Percentiles rank a stretch among this genome's conserved stretches.
phyloP scores from a whole-genome alignment of 768 basidiomycete species.

The Agaricus bisporus region DNA sequence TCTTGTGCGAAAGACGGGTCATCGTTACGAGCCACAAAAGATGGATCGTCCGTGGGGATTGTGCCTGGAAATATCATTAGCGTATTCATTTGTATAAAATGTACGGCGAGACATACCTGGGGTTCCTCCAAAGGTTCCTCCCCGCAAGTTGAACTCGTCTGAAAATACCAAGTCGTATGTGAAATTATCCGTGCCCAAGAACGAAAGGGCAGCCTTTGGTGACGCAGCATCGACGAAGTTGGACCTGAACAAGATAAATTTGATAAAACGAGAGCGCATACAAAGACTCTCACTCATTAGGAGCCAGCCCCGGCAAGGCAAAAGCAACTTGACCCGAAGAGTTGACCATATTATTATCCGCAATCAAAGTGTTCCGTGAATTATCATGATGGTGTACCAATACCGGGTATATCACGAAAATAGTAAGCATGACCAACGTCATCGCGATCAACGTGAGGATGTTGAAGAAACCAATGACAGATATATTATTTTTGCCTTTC shows the following conservation, averaged over 20 bases:
- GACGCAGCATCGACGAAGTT: slow-evolving; percentile 60
- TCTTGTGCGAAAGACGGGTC: slow-evolving; percentile 74
- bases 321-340: slow-evolving; percentile 53
- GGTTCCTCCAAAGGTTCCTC: slow-evolving; percentile 46
- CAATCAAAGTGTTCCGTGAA: slow-evolving; percentile 33
- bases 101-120: not conserved
- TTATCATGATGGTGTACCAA: slow-evolving; percentile 32
- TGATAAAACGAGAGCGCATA: not conserved
- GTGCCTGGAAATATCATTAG: slow-evolving; percentile 15
- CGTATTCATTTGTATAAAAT: not conserved
- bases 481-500: not conserved
- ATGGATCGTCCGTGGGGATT: slow-evolving; percentile 41
- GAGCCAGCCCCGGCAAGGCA: not conserved
- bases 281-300: not conserved
- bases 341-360: slow-evolving; percentile 57
- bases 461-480: slow-evolving; percentile 39
- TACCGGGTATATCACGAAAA: slow-evolving; percentile 83
- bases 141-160: slow-evolving; percentile 72
- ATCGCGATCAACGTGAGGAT: slow-evolving; percentile 58
- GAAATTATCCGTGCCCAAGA: slow-evolving; percentile 68
- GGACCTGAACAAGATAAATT: not conserved
- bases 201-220: slow-evolving; percentile 46
- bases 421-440: slow-evolving; percentile 45
- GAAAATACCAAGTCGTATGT: slow-evolving; percentile 67
- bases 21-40: slow-evolving; percentile 64